A percentile compares a stretch with the other conserved stretches of the same genome.
Conservation (phyloP, 2,329 filamentous ascomycete genomes). For the Paraphoma chrysanthemicola region DNA sequence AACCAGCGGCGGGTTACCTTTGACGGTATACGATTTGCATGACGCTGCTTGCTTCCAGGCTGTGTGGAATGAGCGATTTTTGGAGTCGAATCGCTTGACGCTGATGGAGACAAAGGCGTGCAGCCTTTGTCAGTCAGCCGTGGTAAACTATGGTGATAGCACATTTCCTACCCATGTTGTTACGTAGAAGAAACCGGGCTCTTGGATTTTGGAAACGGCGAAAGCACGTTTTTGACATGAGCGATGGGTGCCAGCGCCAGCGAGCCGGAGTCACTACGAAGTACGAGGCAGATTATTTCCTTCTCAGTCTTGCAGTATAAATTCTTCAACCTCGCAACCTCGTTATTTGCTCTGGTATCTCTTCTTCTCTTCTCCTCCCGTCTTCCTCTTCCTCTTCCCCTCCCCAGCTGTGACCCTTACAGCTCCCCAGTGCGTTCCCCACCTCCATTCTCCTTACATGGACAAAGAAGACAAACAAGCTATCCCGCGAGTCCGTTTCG, state of each 20-base stretch:
- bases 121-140: slow-evolving; percentile 7
- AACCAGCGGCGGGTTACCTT: slow-evolving; percentile 8
- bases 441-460: slow-evolving; percentile 19
- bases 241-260: slow-evolving; percentile 10
- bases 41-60: slow-evolving; percentile 12
- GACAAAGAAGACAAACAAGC: slow-evolving; percentile 34
- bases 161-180: slow-evolving; percentile 4
- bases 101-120: slow-evolving; percentile 10
- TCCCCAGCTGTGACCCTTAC: slow-evolving; percentile 13
- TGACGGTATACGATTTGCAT: slow-evolving; percentile 14
- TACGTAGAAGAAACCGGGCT: slow-evolving; percentile 10
- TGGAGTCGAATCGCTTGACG: slow-evolving; percentile 24
- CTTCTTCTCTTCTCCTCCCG: slow-evolving; percentile 6
- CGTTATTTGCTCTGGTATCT: background rate
- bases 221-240: slow-evolving; percentile 11
- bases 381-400: slow-evolving; percentile 5
- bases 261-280: background rate
- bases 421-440: slow-evolving; percentile 7
- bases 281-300: background rate
- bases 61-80: slow-evolving; percentile 30
- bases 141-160: slow-evolving; percentile 5
- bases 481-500: slow-evolving; percentile 25
- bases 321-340: slow-evolving; percentile 2
- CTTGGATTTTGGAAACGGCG: background rate
- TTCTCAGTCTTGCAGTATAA: slow-evolving; percentile 11